phyloP scores from a whole-genome alignment of 2,329 filamentous ascomycete species.

The Hypoxylon rubiginosum region DNA sequence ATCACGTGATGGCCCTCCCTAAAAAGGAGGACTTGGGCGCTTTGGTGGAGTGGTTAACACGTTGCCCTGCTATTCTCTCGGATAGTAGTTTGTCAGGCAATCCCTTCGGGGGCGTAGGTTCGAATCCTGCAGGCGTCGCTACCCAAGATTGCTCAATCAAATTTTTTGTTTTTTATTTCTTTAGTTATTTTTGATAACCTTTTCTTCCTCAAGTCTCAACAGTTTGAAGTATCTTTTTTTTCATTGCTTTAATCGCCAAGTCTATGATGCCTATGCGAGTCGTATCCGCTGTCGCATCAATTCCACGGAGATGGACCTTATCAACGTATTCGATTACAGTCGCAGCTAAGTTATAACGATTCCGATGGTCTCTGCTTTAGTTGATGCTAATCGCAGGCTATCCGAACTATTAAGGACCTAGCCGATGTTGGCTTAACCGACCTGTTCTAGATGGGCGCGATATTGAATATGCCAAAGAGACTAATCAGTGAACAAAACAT shows the following conservation, averaged over 20 bases:
- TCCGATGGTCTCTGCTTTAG: not conserved
- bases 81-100: conserved; percentile 1
- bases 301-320: not conserved
- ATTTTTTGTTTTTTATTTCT: not conserved
- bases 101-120: conserved; percentile 4
- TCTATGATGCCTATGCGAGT: not conserved
- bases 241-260: conserved; percentile 2
- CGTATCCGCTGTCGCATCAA: not conserved
- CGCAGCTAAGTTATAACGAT: not conserved
- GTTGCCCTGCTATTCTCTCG: conserved; percentile 2
- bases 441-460: not conserved
- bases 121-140: conserved; percentile 4
- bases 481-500: conserved; percentile 17
- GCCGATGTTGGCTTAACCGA: conserved; percentile 16
- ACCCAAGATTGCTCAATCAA: conserved; percentile 1
- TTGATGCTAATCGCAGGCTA: conserved; percentile 6
- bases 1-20: conserved; percentile 2
- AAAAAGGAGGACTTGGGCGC: not conserved
- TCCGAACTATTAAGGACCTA: not conserved
- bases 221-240: not conserved
- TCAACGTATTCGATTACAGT: not conserved
- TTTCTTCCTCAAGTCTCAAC: not conserved
- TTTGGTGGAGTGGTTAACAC: conserved; percentile 5
- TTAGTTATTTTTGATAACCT: not conserved
- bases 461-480: not conserved